A percentile compares a stretch with the other conserved stretches of the same genome.
These are phyloP conservation scores for Komagataella populi DNA, from an alignment of 805 yeast species.

Conservation along the genomic window DNA sequence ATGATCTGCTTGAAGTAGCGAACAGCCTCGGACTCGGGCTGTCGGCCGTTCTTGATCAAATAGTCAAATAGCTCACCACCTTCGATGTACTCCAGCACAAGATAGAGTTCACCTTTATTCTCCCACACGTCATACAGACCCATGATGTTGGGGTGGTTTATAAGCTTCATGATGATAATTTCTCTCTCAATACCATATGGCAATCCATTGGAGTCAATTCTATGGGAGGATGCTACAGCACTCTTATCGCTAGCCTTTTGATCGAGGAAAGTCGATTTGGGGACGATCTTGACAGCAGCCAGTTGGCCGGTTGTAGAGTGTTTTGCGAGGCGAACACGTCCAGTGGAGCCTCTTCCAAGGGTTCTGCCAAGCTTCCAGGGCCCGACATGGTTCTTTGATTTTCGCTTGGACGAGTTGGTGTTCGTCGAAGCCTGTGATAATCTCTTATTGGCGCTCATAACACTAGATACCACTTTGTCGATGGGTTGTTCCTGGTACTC, in stretches of 20 bases:
- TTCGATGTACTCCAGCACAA: constrained; percentile 90
- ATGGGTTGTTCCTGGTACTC: constrained; percentile 30
- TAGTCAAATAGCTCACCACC: constrained; percentile 95
- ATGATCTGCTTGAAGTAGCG: constrained; percentile 69
- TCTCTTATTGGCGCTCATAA: constrained; percentile 21
- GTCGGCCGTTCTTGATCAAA: constrained; percentile 74
- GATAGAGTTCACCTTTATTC: constrained; percentile 66
- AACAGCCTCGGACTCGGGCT: constrained; percentile 84
- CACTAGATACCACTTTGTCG: constrained; percentile 28
- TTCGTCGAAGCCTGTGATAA: constrained; percentile 28
- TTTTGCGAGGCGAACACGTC: constrained; percentile 64
- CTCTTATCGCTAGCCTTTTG: constrained; percentile 5
- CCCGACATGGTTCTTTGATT: constrained; percentile 38
- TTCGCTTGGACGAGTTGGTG: constrained; percentile 19
- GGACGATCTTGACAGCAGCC: constrained; percentile 76
- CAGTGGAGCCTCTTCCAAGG: constrained; percentile 74
- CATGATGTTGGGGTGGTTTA: constrained; percentile 68
- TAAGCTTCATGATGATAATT: constrained; percentile 71
- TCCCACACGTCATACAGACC: constrained; percentile 82
- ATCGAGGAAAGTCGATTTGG: constrained; percentile 38
- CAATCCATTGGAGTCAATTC: constrained; percentile 36
- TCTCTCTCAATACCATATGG: constrained; percentile 83
- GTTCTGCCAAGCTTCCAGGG: constrained; percentile 79
- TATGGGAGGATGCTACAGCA: constrained; percentile 14
- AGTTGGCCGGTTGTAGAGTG: constrained; percentile 56